Evolutionary conservation across 805 yeast genomes (phyloP).

Genomic region (Kuraishia borneana): DNA sequence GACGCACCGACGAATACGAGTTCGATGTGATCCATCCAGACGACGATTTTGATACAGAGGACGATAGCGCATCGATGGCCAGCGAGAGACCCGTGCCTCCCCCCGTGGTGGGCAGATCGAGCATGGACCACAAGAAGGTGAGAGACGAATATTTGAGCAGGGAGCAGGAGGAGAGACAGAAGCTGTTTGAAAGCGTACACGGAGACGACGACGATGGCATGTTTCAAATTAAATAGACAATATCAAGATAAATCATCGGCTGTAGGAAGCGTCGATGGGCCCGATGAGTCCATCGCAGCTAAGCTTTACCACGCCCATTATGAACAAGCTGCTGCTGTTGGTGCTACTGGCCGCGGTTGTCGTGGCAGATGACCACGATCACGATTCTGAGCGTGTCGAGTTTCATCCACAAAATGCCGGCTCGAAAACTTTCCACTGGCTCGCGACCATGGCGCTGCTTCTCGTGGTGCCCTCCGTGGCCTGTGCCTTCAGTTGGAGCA

Average conservation of each 20-base stretch:
- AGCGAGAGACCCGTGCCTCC: conserved; percentile 1
- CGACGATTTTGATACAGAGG: conserved; percentile 19
- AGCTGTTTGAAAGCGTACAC: conserved; percentile 28
- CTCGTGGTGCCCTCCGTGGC: conserved; percentile 48
- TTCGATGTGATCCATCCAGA: conserved; percentile 71
- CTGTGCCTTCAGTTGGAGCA: conserved; percentile 44
- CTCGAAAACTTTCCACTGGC: conserved; percentile 57
- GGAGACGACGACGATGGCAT: conserved; percentile 15
- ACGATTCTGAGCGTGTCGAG: neutral
- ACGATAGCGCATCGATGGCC: conserved; percentile 5
- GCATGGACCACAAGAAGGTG: neutral
- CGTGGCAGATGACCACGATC: neutral
- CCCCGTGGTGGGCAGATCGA: neutral
- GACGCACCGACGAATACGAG: conserved; percentile 44
- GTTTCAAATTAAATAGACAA: conserved; percentile 9
- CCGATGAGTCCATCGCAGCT: neutral
- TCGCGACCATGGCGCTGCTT: conserved; percentile 32
- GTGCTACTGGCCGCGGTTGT: neutral
- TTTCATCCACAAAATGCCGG: conserved; percentile 18
- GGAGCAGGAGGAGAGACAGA: conserved; percentile 25
- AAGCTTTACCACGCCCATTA: neutral
- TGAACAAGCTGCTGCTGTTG: neutral
- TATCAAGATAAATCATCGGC: neutral
- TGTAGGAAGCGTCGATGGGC: neutral
- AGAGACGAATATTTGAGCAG: conserved; percentile 9